Evolutionary conservation across 805 yeast species (phyloP), one percentile per base, ranked within the genome.

Genomic region (Candida ipomoeae): DNA sequence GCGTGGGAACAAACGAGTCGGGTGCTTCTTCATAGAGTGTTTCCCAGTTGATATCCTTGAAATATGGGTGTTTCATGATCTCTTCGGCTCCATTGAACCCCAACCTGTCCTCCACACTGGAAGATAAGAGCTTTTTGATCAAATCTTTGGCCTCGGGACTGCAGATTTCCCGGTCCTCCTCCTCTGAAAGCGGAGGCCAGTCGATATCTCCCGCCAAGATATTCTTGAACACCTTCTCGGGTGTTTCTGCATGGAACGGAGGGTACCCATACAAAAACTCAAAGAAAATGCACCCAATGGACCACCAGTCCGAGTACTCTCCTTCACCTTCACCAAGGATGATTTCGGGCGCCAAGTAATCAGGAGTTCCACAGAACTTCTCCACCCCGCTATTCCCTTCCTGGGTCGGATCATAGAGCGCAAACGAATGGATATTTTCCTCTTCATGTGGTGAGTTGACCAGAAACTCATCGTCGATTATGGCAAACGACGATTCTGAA

Each of bases 291-390:
- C 98, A 92, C 0, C 99, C 99, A 33, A 92, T 80, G 2, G 98
- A 89, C 99, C 99, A 94, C 99, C 99, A 91, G 70, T 91, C 97
- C n/a, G 92, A 83, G 55, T 84, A 80, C 55, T 83, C 90, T 53
- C 84, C 87, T 64, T 92, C 97, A 0, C 87, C 85, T 1, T 78
- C 74, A 37, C 97, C 98, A 39, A 79, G 74, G 54, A 94, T 89
- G 0, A 97, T 91, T 64, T 94, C 99, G 0, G 99, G 99, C 0
- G 99, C 96, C 37, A 95, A 77, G 66, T 94, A 94, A 65, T 94
- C 99, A 0, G 99, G 99, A 0, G 99, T 94, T 0, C 99, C 99
- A 32, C 90, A 96, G 60, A 92, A 91, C 54, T 78, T 80, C 58
- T 83, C 80, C 23, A 76, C 71, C 47, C 79, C 81, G 34, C 55